Conservation (phyloP, 768 basidiomycete species). For the Chalciporus piperatus region DNA sequence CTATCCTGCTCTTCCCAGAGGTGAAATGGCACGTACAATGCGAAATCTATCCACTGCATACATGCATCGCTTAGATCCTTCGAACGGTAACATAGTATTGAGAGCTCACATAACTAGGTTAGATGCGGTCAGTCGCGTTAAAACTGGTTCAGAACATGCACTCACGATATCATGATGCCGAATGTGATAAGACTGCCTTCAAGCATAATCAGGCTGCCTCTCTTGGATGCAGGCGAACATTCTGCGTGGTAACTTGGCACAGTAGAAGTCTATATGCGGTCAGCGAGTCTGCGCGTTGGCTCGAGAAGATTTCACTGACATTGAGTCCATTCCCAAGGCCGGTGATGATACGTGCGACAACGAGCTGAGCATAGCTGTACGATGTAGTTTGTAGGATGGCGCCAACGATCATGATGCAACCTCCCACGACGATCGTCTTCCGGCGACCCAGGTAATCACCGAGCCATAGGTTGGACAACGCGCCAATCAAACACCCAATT, state of each 20-base stretch:
- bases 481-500: constrained; percentile 63
- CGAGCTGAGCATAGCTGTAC: constrained; percentile 56
- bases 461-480: constrained; percentile 59
- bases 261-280: constrained; percentile 51
- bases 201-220: constrained; percentile 64
- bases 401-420: constrained; percentile 58
- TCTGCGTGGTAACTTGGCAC: constrained; percentile 66
- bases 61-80: constrained; percentile 3
- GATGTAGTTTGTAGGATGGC: constrained; percentile 59
- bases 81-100: not conserved
- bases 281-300: not conserved
- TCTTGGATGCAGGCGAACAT: constrained; percentile 55
- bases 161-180: constrained; percentile 62
- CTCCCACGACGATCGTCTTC: constrained; percentile 55
- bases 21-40: constrained; percentile 38
- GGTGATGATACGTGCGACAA: constrained; percentile 58
- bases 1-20: not conserved
- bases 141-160: constrained; percentile 6
- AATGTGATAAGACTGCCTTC: constrained; percentile 63
- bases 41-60: constrained; percentile 60
- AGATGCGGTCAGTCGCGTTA: not conserved
- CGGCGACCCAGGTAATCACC: constrained; percentile 60
- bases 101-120: constrained; percentile 22
- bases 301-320: constrained; percentile 28
- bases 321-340: constrained; percentile 67